Evolutionary conservation across 164 flowering plant genomes (phyloP).

Genomic region (Piper betle): DNA sequence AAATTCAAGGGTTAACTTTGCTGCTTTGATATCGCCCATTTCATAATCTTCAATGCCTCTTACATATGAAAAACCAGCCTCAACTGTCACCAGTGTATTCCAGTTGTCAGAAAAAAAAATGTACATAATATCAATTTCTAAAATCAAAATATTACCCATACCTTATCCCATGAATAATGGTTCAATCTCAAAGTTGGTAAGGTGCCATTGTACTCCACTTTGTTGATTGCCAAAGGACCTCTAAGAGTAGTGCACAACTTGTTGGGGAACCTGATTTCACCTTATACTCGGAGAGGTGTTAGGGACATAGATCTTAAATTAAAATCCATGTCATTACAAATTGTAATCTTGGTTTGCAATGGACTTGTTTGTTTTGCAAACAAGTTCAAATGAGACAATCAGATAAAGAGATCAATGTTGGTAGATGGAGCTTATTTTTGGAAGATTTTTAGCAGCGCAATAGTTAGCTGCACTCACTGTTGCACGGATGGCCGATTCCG

Average conservation of each 20-base stretch:
- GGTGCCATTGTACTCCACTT: slow-evolving; percentile 22
- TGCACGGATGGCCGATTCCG: too few relatives aligned
- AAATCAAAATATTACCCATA: not conserved
- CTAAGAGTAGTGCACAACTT: slow-evolving; percentile 1
- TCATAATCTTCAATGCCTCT: slow-evolving; percentile 31
- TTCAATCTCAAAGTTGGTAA: slow-evolving; percentile 61
- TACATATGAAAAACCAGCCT: slow-evolving; percentile 87
- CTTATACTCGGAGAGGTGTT: too few relatives aligned
- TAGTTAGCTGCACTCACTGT: too few relatives aligned
- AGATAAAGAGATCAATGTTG: too few relatives aligned
- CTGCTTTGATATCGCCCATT: slow-evolving; percentile 72
- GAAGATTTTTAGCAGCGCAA: too few relatives aligned
- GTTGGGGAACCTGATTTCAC: too few relatives aligned
- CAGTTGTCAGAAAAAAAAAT: not conserved
- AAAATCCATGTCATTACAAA: too few relatives aligned
- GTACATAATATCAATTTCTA: not conserved
- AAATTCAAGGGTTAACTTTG: slow-evolving; percentile 55
- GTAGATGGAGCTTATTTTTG: too few relatives aligned
- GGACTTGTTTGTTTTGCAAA: too few relatives aligned
- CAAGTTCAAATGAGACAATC: too few relatives aligned
- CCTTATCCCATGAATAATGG: slow-evolving; percentile 92
- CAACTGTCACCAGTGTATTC: slow-evolving; percentile 64
- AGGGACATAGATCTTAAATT: too few relatives aligned
- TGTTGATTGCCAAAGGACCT: slow-evolving; percentile 90
- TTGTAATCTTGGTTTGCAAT: too few relatives aligned